Base-by-base conservation (phyloP, 176 grass and related monocot genomes). In the Poa annua region DNA sequence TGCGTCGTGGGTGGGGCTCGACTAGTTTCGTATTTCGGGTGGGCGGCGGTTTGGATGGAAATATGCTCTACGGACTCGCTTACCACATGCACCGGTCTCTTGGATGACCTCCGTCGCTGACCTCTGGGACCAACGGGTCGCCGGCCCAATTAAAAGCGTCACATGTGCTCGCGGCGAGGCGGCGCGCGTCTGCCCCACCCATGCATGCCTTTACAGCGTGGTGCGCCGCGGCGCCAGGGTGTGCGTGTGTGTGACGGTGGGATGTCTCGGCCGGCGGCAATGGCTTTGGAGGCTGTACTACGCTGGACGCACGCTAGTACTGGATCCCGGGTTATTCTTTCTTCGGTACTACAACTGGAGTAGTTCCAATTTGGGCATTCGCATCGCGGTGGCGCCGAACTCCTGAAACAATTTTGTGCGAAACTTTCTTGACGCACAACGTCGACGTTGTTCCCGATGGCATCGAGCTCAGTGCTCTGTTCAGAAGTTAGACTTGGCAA, bases 131-230 rank as follows among this genome's bases (percentile, higher is more conserved):
- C 35, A 36, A 0, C 35, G 35, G 2, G 35, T 36, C 35, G 3
- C 35, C 35, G 35, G 35, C 35, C 35, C 35, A 36, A 36, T 36
- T 36, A 36, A 36, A 36, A 6, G 35, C 35, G 35, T 5, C 35
- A 36, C 35, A 36, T 36, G 35, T 36, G 35, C 35, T 6, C 34
- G 35, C 56, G 48, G 69, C 87, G 86, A n/a, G 81, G 75, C 22
- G 35, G 35, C 35, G 35, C 35, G 4, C 22, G 7, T n/a, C n/a
- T n/a, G n/a, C n/a, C n/a, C n/a, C n/a, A n/a, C n/a, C n/a, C n/a
- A n/a, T n/a, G n/a, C n/a, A n/a, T 25, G 11, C 57, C 59, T 85
- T 81, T 89, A 47, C 82, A 85, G 82, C 82, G 77, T 41, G 69
- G 77, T 81, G 22, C 11, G 82, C 0, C 59, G 51, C 75, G 87